A percentile compares a stretch with the other conserved stretches of the same genome.
These are phyloP conservation scores for Iris macrosiphon DNA, from an alignment of 106 monocot species.

Conservation along the genomic window DNA sequence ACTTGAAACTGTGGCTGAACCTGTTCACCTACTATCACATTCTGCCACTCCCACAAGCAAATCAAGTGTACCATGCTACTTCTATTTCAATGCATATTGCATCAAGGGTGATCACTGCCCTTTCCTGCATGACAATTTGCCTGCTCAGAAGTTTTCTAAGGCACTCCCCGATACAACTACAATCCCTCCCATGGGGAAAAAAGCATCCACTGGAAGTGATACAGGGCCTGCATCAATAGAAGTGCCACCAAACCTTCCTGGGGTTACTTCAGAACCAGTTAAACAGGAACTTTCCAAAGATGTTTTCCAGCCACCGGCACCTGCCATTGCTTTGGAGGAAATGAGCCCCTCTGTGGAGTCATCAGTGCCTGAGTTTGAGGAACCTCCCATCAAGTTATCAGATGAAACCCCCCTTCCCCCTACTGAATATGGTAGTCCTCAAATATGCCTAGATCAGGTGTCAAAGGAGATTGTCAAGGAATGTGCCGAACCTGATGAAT, in stretches of 20 bases:
- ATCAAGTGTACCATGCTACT: conserved; percentile 43
- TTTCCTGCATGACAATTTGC: conserved; percentile 31
- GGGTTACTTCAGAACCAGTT: conserved; percentile 7
- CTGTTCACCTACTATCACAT: not conserved
- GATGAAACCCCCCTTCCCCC: conserved; percentile 6
- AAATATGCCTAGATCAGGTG: conserved; percentile 17
- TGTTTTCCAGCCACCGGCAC: conserved; percentile 4
- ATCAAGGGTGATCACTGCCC: conserved; percentile 50
- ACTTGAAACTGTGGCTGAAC: conserved; percentile 19
- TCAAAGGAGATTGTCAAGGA: conserved; percentile 23
- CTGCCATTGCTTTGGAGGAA: conserved; percentile 5
- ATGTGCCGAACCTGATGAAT: conserved; percentile 21
- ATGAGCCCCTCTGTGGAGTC: conserved; percentile 20
- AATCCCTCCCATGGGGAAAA: conserved; percentile 8
- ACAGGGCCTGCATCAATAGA: conserved; percentile 26
- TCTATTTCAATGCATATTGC: conserved; percentile 43
- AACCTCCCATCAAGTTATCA: conserved; percentile 8
- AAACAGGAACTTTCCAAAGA: conserved; percentile 7
- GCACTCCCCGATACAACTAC: conserved; percentile 1
- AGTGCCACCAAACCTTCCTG: conserved; percentile 16
- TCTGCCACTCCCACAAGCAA: conserved; percentile 14
- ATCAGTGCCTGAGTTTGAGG: conserved; percentile 20
- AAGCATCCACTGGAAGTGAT: conserved; percentile 22
- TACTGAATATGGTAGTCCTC: conserved; percentile 7
- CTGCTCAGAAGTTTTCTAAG: conserved; percentile 11